Evolutionary conservation across 1,139 yeast species (phyloP), one percentile per base, ranked within the genome.

Genomic region (Debaryomyces nepalensis): DNA sequence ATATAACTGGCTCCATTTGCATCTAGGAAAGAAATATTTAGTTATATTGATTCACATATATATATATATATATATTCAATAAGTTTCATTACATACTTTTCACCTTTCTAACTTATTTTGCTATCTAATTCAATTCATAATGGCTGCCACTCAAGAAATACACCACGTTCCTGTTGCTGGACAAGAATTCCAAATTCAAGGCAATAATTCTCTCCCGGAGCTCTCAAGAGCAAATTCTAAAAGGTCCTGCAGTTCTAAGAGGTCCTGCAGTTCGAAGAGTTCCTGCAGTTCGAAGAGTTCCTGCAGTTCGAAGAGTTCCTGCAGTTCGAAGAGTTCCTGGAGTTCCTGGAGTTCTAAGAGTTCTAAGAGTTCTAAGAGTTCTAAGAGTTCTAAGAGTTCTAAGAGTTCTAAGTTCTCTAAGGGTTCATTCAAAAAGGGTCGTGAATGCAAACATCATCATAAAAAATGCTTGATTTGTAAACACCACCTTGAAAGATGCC

Each of bases 101-200:
- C 36, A 26, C 31, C 37, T 39, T 39, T 39, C 41, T 39, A 33
- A 15, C 30, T 39, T 26, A 26, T 22, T 24, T 12, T 33, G 15
- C n/a, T 20, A 18, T 20, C 26, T n/a, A 10, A 10, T 16, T 15
- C 22, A 9, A 9, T 8, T n/a, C 16, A 16, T 18, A 34, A 34
- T 34, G 37, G n/a, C 37, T 18, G 16, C 30, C 21, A 26, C 10
- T 34, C 26, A 24, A 18, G 37, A 34, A 24, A 22, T 34, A 8
- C 31, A 34, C 11, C 37, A 34, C 12, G 4, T 12, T 11, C 37
- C 31, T 16, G 18, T 34, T 11, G 19, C 5, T 6, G 37, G 37
- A 26, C 16, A 34, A 24, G 31, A 34, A 16, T 16, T 34, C 11
- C 16, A 34, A 11, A 26, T 34, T 34, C 30, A 34, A 34, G 31